These are phyloP conservation scores for Glaciozyma martinii DNA, from an alignment of 768 basidiomycete genomes.

Conservation along the genomic window DNA sequence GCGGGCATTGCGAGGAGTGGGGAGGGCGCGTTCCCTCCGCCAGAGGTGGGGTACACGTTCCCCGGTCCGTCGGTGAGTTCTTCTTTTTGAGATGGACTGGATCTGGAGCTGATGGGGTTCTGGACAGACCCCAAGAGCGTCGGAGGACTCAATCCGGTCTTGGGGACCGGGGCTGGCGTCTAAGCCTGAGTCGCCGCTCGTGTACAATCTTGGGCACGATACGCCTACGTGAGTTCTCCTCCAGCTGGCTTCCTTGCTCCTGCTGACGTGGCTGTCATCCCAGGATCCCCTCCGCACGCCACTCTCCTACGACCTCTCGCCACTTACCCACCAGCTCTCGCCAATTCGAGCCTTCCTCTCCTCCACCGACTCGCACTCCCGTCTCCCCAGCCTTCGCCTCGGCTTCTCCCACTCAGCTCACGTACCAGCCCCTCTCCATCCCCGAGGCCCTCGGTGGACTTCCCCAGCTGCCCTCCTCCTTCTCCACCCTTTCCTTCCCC, in stretches of 20 bases:
- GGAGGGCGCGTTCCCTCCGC: slow-evolving; percentile 18
- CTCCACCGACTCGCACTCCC: not conserved
- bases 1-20: not conserved
- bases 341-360: not conserved
- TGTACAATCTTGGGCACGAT: too few species aligned
- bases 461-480: not conserved
- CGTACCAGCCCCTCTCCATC: slow-evolving; percentile 9
- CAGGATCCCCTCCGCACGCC: too few species aligned
- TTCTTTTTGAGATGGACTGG: not conserved
- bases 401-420: slow-evolving; percentile 5
- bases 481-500: not conserved
- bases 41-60: slow-evolving; percentile 23
- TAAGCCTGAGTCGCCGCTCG: too few species aligned
- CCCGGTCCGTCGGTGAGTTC: slow-evolving; percentile 6
- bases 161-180: too few species aligned
- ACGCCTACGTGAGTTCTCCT: too few species aligned
- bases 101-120: not conserved
- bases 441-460: not conserved
- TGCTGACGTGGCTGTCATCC: too few species aligned
- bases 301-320: too few species aligned
- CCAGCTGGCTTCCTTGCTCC: too few species aligned
- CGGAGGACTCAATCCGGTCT: not conserved
- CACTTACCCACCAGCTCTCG: too few species aligned
- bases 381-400: not conserved
- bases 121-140: not conserved